Conservation (phyloP, 495 filamentous ascomycete species). For the Pyronema domesticum region DNA sequence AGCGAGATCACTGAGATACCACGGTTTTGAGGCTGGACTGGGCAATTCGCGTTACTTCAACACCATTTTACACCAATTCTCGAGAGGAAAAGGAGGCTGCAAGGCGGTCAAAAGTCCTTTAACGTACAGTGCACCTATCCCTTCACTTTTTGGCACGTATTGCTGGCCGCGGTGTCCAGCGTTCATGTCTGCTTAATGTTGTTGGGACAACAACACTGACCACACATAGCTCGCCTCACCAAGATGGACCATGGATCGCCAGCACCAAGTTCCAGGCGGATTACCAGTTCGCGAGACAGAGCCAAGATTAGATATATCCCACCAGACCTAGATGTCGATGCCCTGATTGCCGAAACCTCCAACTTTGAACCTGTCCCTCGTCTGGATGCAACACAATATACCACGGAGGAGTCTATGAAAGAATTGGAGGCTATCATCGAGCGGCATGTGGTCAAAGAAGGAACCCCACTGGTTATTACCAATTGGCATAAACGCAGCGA, state of each 20-base stretch:
- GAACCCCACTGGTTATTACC: constrained; percentile 73
- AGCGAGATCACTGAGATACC: too few relatives aligned
- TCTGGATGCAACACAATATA: constrained; percentile 31
- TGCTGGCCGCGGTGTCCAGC: too few relatives aligned
- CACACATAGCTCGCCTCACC: too few relatives aligned
- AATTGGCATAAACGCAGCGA: constrained; percentile 54
- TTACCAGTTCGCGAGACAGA: constrained; percentile 5
- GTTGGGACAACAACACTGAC: too few relatives aligned
- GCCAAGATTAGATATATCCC: constrained; percentile 70
- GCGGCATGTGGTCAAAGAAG: constrained; percentile 61
- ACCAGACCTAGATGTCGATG: constrained; percentile 57
- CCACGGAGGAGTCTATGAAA: constrained; percentile 51
- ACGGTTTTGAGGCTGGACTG: too few relatives aligned
- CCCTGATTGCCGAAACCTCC: constrained; percentile 53
- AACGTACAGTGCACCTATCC: too few relatives aligned
- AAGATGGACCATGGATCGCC: neutral
- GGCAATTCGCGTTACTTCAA: too few relatives aligned
- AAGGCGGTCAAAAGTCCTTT: too few relatives aligned
- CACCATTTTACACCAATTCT: too few relatives aligned
- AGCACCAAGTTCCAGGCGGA: neutral
- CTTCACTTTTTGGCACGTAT: too few relatives aligned
- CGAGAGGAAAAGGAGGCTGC: too few relatives aligned
- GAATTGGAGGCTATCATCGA: constrained; percentile 68
- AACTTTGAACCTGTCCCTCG: constrained; percentile 70
- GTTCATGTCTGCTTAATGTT: too few relatives aligned